Evolutionary conservation across 1,284 basidiomycete genomes (phyloP), one percentile per base, ranked within the genome.

Genomic region (Anthracocystis panici-leucophaei): DNA sequence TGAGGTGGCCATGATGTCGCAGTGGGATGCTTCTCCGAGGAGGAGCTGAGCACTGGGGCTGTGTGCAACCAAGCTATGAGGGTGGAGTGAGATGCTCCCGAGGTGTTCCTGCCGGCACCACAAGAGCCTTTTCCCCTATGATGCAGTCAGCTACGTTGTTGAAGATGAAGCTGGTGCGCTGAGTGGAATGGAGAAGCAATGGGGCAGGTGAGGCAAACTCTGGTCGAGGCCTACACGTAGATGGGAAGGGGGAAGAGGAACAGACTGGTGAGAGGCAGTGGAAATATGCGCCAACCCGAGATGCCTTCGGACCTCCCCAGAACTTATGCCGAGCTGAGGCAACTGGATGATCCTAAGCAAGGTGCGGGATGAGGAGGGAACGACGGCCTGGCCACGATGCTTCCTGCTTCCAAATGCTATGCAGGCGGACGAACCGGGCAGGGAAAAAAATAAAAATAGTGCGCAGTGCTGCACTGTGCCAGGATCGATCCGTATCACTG

Each of bases 1-100:
- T 1, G 73, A 75, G 55, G 63, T 65, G 9, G 73, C 64, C 73
- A 75, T 75, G 54, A 9, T 64, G 57, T 5, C 4, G 27, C 46
- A 10, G 46, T 48, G 18, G 14, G 5, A 11, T 8, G 53, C 56
- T 31, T 48, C 14, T 27, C 25, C 29, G 27, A 16, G n/a, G 18
- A 44, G 18, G 12, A 23, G 38, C 42, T 45, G 20, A 20, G 40
- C 29, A 29, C 23, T 27, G 25, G 3, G 23, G 42, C 9, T 12
- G n/a, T 27, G 18, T 12, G n/a, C n/a, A n/a, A 21, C 52, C 41
- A n/a, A 7, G 31, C 8, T 16, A 29, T 18, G 29, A 20, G 2
- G 31, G 11, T 35, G 18, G 2, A 1, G 12, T 23, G 12, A 25
- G 33, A 25, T 23, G 38, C 44, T 18, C 18, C 40, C 10, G 10